Percentiles rank a stretch among this genome's conserved stretches.
Conservation (phyloP, 768 basidiomycete species). For the Suillus discolor region DNA sequence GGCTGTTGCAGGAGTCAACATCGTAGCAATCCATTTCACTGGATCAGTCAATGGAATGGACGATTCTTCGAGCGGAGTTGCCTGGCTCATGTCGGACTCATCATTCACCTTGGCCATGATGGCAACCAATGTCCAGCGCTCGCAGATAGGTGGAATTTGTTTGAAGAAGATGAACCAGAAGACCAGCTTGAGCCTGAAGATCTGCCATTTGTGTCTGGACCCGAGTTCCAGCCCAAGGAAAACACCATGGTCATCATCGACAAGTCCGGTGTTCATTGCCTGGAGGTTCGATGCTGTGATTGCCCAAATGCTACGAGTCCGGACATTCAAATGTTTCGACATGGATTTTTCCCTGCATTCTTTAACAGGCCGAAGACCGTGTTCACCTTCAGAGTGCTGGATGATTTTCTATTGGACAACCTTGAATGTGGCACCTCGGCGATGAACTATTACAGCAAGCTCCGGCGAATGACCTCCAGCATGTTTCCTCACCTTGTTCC, state of each 20-base stretch:
- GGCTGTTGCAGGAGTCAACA: too few relatives aligned
- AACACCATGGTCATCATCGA: neutral
- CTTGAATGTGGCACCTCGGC: too few relatives aligned
- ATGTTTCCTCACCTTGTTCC: conserved; percentile 1
- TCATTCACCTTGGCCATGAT: too few relatives aligned
- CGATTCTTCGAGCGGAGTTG: too few relatives aligned
- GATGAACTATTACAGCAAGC: too few relatives aligned
- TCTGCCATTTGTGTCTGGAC: neutral
- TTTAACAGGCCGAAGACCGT: neutral
- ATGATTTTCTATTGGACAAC: too few relatives aligned
- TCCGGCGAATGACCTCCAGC: neutral
- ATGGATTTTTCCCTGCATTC: too few relatives aligned
- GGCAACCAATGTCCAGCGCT: neutral
- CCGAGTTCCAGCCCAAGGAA: neutral
- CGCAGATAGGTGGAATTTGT: neutral
- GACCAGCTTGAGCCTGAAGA: neutral
- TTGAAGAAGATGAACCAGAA: neutral
- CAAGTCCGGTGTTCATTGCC: neutral
- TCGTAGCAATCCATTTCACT: too few relatives aligned
- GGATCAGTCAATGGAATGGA: too few relatives aligned
- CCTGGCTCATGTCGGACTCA: too few relatives aligned
- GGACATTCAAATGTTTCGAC: neutral
- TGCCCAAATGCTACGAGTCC: neutral
- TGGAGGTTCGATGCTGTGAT: neutral
- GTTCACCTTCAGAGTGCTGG: neutral